These are phyloP conservation scores for Diaporthe ampelina DNA, from an alignment of 2,329 filamentous ascomycete species.

Conservation along the genomic window DNA sequence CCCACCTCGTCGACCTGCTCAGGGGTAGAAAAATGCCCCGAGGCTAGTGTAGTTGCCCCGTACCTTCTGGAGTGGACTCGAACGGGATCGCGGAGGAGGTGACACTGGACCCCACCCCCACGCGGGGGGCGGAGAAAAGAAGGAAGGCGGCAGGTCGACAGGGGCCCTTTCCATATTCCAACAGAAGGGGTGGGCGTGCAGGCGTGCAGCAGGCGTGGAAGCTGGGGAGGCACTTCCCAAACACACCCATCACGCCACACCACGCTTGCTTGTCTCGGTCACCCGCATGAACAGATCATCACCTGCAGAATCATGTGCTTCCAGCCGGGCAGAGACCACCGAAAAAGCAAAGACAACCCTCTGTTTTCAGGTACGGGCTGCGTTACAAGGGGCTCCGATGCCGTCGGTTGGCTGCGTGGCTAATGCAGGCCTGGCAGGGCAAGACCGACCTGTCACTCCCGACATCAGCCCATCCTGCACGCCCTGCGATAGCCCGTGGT, in stretches of 20 bases:
- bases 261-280: slow-evolving; percentile 24
- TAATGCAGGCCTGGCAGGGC: slow-evolving; percentile 22
- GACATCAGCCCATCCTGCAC: slow-evolving; percentile 7
- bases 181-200: too few species aligned
- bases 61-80: slow-evolving; percentile 15
- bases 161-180: slow-evolving; percentile 1
- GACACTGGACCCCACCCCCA: slow-evolving; percentile 21
- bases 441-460: neutral
- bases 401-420: slow-evolving; percentile 22
- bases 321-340: neutral
- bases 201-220: too few species aligned
- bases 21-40: neutral
- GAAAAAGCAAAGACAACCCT: neutral
- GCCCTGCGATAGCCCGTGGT: neutral
- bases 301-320: slow-evolving; percentile 31
- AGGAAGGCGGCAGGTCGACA: neutral
- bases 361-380: neutral
- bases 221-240: neutral
- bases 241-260: slow-evolving; percentile 10
- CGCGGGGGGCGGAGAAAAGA: neutral
- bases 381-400: neutral
- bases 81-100: slow-evolving; percentile 25
- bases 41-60: neutral
- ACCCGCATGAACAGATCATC: slow-evolving; percentile 29
- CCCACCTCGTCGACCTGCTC: neutral